Evolutionary conservation across 2,329 filamentous ascomycete species (phyloP), one percentile per base, ranked within the genome.

Genomic region (Emydomyces testavorans): DNA sequence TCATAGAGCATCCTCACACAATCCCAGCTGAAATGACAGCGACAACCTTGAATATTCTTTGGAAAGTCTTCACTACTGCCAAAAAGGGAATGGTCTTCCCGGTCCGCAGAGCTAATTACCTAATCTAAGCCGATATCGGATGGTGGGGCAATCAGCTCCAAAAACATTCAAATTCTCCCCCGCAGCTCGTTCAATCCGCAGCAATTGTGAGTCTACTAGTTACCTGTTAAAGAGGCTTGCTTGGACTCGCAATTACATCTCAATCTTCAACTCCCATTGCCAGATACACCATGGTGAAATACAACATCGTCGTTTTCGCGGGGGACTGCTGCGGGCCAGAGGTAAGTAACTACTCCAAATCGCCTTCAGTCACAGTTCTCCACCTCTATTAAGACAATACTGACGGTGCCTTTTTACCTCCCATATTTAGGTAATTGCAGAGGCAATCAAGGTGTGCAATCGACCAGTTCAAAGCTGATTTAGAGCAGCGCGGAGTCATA

Each of bases 271-370:
- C 3, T 37, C 15, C 28, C 13, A n/a, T 16, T 4, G 11, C 1
- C 16, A 37, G 2, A 23, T 13, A 6, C 45, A 40, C 7, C 18
- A 55, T 55, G 53, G 52, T 43, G 23, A 52, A 55, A 34, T 81
- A 79, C 64, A 86, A 86, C 55, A 83, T 89, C 63, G 84, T 89
- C 53, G 83, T 90, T 50, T 85, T 90, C 65, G 83, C 68, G 45
- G 85, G 85, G 61, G 87, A 93, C 71, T 85, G 92, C 68, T 86
- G 82, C 61, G 85, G 86, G 65, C 86, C 86, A 1, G 85, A 55
- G 50, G 51, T 55, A 38, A 32, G 51, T 42, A 7, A 16, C 7
- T 29, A 11, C 7, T 2, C 5, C 4, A n/a, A n/a, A n/a, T n/a
- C n/a, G n/a, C n/a, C n/a, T n/a, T n/a, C n/a, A n/a, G n/a, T n/a